phyloP scores from a whole-genome alignment of 2,329 filamentous ascomycete genomes.

The Orbilia brochopaga region DNA sequence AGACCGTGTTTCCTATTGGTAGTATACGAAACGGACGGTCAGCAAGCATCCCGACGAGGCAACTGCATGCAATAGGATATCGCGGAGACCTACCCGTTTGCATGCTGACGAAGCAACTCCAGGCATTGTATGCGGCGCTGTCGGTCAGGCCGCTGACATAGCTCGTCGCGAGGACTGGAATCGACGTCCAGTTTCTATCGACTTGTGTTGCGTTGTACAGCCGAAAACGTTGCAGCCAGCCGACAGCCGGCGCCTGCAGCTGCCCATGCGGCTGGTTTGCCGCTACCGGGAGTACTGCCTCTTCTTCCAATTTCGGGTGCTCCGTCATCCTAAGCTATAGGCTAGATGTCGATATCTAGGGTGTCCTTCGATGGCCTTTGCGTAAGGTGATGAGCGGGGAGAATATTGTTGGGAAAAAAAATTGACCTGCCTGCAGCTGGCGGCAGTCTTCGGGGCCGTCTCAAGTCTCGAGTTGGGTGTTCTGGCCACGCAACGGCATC shows the following conservation, averaged over 20 bases:
- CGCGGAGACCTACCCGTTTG: slow-evolving; percentile 59
- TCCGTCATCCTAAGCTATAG: background rate
- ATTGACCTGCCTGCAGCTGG: too few relatives aligned
- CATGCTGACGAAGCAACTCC: slow-evolving; percentile 63
- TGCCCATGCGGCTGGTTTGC: background rate
- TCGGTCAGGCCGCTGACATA: slow-evolving; percentile 61
- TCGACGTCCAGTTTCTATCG: slow-evolving; percentile 29
- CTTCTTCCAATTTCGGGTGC: slow-evolving; percentile 19
- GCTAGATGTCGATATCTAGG: background rate
- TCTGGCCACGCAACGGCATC: too few relatives aligned
- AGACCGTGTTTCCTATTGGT: slow-evolving; percentile 64
- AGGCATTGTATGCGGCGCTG: slow-evolving; percentile 61
- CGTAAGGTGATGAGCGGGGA: too few relatives aligned
- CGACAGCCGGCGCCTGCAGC: background rate
- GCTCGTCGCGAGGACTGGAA: slow-evolving; percentile 59
- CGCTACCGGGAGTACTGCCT: slow-evolving; percentile 10
- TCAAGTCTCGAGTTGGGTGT: too few relatives aligned
- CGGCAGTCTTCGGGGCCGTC: too few relatives aligned
- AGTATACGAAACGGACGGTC: background rate
- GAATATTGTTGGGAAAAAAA: too few relatives aligned
- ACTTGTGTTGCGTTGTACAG: slow-evolving; percentile 35
- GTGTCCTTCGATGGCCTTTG: background rate
- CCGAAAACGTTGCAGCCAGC: slow-evolving; percentile 22
- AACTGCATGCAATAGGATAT: background rate
- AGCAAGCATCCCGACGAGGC: background rate